Evolutionary conservation across 805 yeast species (phyloP), one percentile per base, ranked within the genome.

Genomic region (Metschnikowia lunata): DNA sequence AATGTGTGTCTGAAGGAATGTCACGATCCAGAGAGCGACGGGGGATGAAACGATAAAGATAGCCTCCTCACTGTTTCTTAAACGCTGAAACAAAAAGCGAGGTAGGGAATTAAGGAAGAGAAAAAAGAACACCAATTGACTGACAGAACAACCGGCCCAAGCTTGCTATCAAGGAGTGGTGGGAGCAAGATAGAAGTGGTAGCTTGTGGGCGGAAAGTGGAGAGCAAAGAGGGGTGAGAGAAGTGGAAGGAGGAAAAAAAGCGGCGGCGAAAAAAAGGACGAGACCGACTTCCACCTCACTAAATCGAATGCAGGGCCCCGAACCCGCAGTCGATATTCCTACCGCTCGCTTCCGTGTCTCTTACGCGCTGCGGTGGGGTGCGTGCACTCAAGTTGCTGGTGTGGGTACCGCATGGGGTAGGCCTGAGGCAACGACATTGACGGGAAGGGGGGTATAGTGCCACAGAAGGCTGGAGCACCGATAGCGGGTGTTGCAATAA

Each of bases 171-270:
- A 34, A 34, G 42, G 40, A 37, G 32, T 18, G 43, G 40, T 30
- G n/a, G 31, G 34, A n/a, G 32, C 26, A 37, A 42, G 46, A 34
- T 42, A 23, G 32, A 31, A 34, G 46, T 33, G 37, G 36, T 34
- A 10, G 47, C 9, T 32, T 34, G 38, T 30, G 35, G 30, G 18
- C 30, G 37, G 46, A 37, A 36, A 36, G 46, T 37, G 42, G 42
- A 28, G 42, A 26, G 39, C 36, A 27, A 39, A 35, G 46, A 30
- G 41, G 41, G 43, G 46, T 23, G 43, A 28, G 18, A 30, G 42
- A 35, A 35, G n/a, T 10, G 31, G n/a, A 29, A 29, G 31, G 31
- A 35, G 32, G 33, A 18, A 30, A 41, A 41, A 42, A 37, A 35
- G 40, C 29, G 43, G 34, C 33, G 43, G 47, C 40, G 29, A 43